A percentile compares a stretch with the other conserved stretches of the same genome.
Evolutionary conservation across 2,329 filamentous ascomycete genomes (phyloP).

Genomic region (Hypoxylon sp.): DNA sequence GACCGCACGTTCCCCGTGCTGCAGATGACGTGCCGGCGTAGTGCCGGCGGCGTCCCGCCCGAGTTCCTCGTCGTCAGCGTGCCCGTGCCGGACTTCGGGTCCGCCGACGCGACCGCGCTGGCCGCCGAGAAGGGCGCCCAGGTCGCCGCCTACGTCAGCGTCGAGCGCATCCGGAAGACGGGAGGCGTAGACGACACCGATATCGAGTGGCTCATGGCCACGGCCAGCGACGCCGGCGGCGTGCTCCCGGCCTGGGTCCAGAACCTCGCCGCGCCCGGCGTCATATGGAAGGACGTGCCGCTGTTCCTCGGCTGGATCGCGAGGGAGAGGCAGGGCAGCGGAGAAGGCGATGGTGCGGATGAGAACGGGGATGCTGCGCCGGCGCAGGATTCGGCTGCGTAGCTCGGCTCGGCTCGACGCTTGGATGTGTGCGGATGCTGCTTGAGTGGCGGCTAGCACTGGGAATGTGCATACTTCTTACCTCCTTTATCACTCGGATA

Average conservation of each 20-base stretch:
- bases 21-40: conserved; percentile 61
- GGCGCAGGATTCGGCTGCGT: conserved; percentile 26
- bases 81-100: conserved; percentile 56
- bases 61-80: conserved; percentile 68
- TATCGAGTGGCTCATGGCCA: conserved; percentile 81
- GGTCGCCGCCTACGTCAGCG: conserved; percentile 67
- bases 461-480: background rate
- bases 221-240: conserved; percentile 74
- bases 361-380: conserved; percentile 1
- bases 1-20: conserved; percentile 73
- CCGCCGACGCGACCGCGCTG: conserved; percentile 43
- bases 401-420: too few relatives aligned
- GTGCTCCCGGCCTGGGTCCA: conserved; percentile 71
- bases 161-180: conserved; percentile 66
- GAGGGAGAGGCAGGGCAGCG: conserved; percentile 49
- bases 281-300: conserved; percentile 75
- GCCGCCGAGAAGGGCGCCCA: conserved; percentile 57
- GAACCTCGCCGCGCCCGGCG: conserved; percentile 66
- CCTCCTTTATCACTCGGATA: background rate
- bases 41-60: conserved; percentile 27
- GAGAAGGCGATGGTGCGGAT: background rate
- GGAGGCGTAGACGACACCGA: conserved; percentile 35
- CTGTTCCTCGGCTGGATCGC: conserved; percentile 71
- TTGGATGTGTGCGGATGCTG: too few relatives aligned
- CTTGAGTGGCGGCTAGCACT: background rate